Evolutionary conservation across 1,139 yeast species (phyloP).

Genomic region (Yamadazyma aaseri): DNA sequence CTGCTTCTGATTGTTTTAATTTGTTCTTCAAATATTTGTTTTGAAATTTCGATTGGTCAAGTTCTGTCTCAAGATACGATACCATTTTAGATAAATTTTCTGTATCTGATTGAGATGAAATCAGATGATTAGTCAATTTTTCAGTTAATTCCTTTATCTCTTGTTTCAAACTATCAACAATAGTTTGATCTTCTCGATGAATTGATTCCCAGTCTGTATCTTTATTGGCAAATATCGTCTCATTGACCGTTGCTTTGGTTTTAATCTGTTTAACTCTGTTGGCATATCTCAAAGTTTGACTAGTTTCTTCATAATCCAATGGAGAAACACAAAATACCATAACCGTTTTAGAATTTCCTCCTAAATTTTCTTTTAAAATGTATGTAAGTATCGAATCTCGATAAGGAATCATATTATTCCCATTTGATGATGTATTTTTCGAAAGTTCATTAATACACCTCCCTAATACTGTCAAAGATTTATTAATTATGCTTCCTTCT

Average conservation of each 20-base stretch:
- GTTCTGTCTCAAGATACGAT: conserved; percentile 32
- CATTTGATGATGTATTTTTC: conserved; percentile 11
- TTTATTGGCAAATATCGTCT: conserved; percentile 29
- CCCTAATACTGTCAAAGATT: conserved; percentile 73
- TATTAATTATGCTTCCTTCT: conserved; percentile 76
- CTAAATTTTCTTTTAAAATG: conserved; percentile 66
- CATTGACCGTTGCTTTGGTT: conserved; percentile 54
- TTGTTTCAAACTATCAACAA: conserved; percentile 28
- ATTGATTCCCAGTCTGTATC: conserved; percentile 35
- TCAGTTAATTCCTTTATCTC: conserved; percentile 32
- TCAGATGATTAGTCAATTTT: conserved; percentile 17
- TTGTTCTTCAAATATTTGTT: conserved; percentile 28
- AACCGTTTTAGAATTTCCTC: conserved; percentile 73
- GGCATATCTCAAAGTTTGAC: conserved; percentile 73
- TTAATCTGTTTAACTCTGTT: conserved; percentile 69
- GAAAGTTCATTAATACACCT: conserved; percentile 67
- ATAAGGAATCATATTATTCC: conserved; percentile 49
- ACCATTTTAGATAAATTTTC: conserved; percentile 27
- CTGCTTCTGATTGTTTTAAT: conserved; percentile 18
- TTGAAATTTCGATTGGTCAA: conserved; percentile 31
- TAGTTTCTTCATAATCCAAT: conserved; percentile 69
- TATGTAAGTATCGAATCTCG: conserved; percentile 74
- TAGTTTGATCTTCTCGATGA: conserved; percentile 25
- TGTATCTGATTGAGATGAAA: conserved; percentile 1
- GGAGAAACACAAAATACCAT: conserved; percentile 81